Evolutionary conservation across 2,329 filamentous ascomycete species (phyloP), one percentile per base, ranked within the genome.

Genomic region (Aspergillus melleus): DNA sequence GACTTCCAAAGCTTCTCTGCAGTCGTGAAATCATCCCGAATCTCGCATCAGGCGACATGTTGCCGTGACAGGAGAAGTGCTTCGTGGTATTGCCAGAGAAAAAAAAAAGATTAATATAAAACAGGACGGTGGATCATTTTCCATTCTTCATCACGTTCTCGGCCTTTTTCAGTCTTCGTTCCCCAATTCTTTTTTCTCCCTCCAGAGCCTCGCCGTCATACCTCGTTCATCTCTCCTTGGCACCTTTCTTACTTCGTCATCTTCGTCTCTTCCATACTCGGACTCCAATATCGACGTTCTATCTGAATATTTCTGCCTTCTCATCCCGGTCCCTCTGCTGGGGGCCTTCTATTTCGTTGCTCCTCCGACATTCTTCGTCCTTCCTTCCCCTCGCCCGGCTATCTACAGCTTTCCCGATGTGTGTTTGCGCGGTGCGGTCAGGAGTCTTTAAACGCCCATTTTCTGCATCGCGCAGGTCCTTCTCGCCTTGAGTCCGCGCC

Each of bases 191-290:
- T 47, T 47, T 44, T 55, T 49, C 46, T 14, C 20, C 44, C 10
- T 47, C 26, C 8, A 29, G 26, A 29, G 26, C 26, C 19, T 47
- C 19, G 8, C 20, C 22, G 19, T 47, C 22, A 20, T 47, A 47
- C 46, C 54, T 56, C 46, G 47, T 46, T 39, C 42, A 39, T 32
- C 49, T 29, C 46, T 14, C 10, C 9, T 19, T 58, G 26, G 14
- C 42, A 39, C 36, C 50, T 29, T 66, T 63, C 61, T 65, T 20
- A 47, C 19, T 47, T 20, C 44, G 20, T 47, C 16, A 8, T n/a
- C 36, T n/a, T n/a, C 36, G 2, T 36, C 36, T n/a, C 36, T 3
- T 36, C 32, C 11, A 16, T 12, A 6, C 36, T 14, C 14, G 1
- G 16, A 61, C 61, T 39, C 14, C 36, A 16, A 39, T 6, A 12